These are phyloP conservation scores for Hawksworthiomyces lignivorus DNA, from an alignment of 2,329 filamentous ascomycete species.

Conservation along the genomic window DNA sequence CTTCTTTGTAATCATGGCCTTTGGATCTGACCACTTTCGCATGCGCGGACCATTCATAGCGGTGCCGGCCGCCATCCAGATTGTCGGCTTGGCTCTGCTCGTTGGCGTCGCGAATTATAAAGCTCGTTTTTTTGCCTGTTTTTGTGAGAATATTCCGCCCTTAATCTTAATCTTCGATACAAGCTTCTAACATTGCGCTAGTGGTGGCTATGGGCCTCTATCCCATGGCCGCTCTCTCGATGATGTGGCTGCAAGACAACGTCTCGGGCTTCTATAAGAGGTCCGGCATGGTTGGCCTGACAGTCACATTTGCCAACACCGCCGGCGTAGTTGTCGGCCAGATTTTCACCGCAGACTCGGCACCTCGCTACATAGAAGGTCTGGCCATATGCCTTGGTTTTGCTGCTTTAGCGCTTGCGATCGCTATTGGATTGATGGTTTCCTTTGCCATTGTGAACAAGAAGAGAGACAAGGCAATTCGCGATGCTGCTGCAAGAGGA, in stretches of 20 bases:
- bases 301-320: conserved; percentile 26
- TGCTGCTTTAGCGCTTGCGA: neutral
- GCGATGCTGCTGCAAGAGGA: neutral
- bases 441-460: neutral
- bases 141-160: neutral
- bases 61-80: conserved; percentile 18
- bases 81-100: conserved; percentile 22
- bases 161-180: neutral
- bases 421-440: neutral
- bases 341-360: conserved; percentile 16
- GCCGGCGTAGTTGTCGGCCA: conserved; percentile 18
- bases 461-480: neutral
- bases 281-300: conserved; percentile 36
- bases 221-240: conserved; percentile 25
- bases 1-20: conserved; percentile 21
- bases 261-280: conserved; percentile 38
- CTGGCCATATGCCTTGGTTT: neutral
- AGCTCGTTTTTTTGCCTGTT: conserved; percentile 17
- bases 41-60: conserved; percentile 18
- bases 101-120: conserved; percentile 21
- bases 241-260: conserved; percentile 42
- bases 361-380: conserved; percentile 14
- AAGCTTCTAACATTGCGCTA: neutral
- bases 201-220: conserved; percentile 18
- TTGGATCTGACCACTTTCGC: conserved; percentile 20